These are phyloP conservation scores for Leccinum imitatum DNA, from an alignment of 768 basidiomycete genomes.

Conservation along the genomic window DNA sequence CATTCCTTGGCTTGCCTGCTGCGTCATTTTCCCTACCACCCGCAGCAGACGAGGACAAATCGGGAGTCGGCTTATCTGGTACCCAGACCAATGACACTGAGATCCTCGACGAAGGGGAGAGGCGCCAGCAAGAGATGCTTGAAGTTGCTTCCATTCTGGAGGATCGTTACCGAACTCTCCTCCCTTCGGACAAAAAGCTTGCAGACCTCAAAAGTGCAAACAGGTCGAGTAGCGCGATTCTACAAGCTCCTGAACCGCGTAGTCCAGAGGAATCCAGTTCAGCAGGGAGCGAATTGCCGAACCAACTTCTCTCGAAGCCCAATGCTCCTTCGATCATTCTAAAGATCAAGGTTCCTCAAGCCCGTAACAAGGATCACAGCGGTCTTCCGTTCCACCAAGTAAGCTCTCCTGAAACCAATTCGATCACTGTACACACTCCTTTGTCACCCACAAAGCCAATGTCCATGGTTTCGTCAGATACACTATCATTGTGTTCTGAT, in stretches of 20 bases:
- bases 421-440: constrained; percentile 12
- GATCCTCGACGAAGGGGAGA: constrained; percentile 62
- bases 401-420: constrained; percentile 20
- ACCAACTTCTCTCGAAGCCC: constrained; percentile 18
- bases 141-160: constrained; percentile 64
- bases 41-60: constrained; percentile 24
- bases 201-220: constrained; percentile 32
- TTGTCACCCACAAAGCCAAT: constrained; percentile 26
- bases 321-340: constrained; percentile 30
- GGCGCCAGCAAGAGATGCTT: constrained; percentile 72
- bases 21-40: constrained; percentile 49
- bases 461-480: constrained; percentile 32
- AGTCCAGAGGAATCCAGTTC: constrained; percentile 17
- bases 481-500: constrained; percentile 28
- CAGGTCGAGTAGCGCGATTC: constrained; percentile 15
- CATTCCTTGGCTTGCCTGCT: constrained; percentile 64
- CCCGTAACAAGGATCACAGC: constrained; percentile 19
- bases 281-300: constrained; percentile 7
- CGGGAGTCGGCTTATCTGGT: constrained; percentile 32
- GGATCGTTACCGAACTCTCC: constrained; percentile 69
- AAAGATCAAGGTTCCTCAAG: constrained; percentile 36
- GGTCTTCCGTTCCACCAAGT: constrained; percentile 7
- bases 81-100: constrained; percentile 39
- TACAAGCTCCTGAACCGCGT: constrained; percentile 16
- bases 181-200: constrained; percentile 61